Evolutionary conservation across 768 basidiomycete genomes (phyloP).

Genomic region (Trametes villosa): DNA sequence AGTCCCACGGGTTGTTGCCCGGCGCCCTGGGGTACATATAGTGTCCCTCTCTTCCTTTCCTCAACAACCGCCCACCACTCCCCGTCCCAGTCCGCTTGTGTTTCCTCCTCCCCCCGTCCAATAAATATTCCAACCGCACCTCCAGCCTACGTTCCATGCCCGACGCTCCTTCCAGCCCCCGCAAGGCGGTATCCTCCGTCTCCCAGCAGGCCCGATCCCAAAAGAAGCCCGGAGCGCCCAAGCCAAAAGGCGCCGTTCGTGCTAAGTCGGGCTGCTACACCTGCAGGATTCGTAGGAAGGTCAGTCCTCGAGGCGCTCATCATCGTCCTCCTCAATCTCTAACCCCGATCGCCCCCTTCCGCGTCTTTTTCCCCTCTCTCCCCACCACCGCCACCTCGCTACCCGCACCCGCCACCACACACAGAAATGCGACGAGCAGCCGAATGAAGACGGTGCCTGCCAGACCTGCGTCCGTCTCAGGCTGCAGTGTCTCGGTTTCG

Average conservation of each 20-base stretch:
- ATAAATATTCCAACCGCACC: constrained; percentile 11
- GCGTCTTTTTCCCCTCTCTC: constrained; percentile 24
- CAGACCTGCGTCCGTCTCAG: constrained; percentile 78
- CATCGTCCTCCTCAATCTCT: constrained; percentile 21
- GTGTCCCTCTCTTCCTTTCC: constrained; percentile 37
- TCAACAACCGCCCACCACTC: constrained; percentile 29
- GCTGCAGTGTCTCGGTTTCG: constrained; percentile 86
- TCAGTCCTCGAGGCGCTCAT: constrained; percentile 35
- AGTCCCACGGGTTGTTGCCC: constrained; percentile 31
- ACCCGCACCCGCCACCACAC: not conserved
- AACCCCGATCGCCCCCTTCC: constrained; percentile 22
- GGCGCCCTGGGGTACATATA: constrained; percentile 40
- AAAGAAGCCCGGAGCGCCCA: constrained; percentile 58
- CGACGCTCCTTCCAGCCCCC: constrained; percentile 39
- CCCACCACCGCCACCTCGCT: constrained; percentile 19
- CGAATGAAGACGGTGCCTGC: constrained; percentile 64
- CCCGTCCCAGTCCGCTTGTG: constrained; percentile 23
- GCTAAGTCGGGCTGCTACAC: constrained; percentile 91
- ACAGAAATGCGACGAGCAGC: constrained; percentile 86
- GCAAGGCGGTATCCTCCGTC: constrained; percentile 38
- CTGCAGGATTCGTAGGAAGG: constrained; percentile 86
- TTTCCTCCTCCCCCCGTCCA: constrained; percentile 1
- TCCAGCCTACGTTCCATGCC: constrained; percentile 35
- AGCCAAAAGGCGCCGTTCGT: constrained; percentile 80
- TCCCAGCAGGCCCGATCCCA: constrained; percentile 32